Evolutionary conservation across 202 grass and related monocot species (phyloP), one percentile per base, ranked within the genome.

Genomic region (Elaeis oleifera): DNA sequence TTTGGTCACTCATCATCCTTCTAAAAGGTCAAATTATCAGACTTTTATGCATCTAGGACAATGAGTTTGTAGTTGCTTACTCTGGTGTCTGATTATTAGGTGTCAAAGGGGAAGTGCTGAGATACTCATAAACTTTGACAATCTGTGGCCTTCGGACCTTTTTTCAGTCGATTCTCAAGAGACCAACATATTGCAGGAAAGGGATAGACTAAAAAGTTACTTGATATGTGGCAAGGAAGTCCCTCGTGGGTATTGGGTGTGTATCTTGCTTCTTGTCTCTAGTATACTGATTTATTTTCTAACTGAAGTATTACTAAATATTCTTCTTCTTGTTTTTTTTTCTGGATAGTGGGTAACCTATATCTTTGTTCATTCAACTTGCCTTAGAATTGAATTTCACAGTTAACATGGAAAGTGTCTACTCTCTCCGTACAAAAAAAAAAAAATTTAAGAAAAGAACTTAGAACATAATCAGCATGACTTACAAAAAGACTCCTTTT

Each of bases 1-100:
- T 89, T 86, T 89, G 73, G 88, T 83, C 57, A 67, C 80, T 71
- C 94, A 89, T 77, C 94, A 99, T 89, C 94, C 94, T 64, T 99
- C 94, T 51, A 99, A 86, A 87, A 92, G 82, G 94, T 99, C 50
- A 53, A 19, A 24, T 9, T 31, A 16, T 80, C 49, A 9, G 59
- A 9, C 24, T 74, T 69, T 65, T 64, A 63, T 15, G 31, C 57
- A 57, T 69, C 50, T 69, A 6, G 54, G 29, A 62, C 54, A 17
- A 74, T 4, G 53, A n/a, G 68, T 54, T 49, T 71, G 18, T 21
- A 64, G 23, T 58, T 80, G 28, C 54, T 71, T 60, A 72, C 61
- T 54, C 36, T 71, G 16, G 39, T 50, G 18, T 63, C 63, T 29
- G 15, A 58, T 53, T 48, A 16, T 51, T 81, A 99, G 94, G 80